Evolutionary conservation across 345 rosid species (phyloP).

Genomic region (Turnera subulata): DNA sequence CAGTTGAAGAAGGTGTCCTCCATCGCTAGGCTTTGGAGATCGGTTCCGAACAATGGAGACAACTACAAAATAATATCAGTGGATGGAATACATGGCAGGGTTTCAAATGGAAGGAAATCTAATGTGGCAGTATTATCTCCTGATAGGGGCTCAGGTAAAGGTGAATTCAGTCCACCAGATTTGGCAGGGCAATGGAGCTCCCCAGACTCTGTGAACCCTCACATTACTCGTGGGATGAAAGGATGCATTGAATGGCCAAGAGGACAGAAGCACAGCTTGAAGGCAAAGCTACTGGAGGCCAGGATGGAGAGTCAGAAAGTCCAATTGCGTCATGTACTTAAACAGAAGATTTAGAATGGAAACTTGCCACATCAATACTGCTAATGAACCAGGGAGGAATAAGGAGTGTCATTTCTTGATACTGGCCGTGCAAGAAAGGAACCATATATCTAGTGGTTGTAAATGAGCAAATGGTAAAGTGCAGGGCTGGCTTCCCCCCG

Average conservation of each 20-base stretch:
- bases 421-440: not conserved
- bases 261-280: conserved; percentile 76
- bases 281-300: conserved; percentile 91
- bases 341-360: conserved; percentile 75
- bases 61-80: conserved; percentile 62
- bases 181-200: conserved; percentile 76
- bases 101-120: conserved; percentile 71
- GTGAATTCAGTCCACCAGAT: conserved; percentile 56
- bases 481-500: no score
- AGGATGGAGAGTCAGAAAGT: conserved; percentile 78
- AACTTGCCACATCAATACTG: no score
- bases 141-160: conserved; percentile 60
- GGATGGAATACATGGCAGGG: conserved; percentile 59
- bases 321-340: conserved; percentile 80
- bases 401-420: no score
- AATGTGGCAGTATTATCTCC: conserved; percentile 54
- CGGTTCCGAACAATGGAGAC: conserved; percentile 54
- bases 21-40: conserved; percentile 72
- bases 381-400: no score
- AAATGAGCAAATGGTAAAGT: no score
- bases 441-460: not conserved
- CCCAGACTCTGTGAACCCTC: conserved; percentile 65
- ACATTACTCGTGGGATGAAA: conserved; percentile 73
- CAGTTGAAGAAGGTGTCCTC: conserved; percentile 63
- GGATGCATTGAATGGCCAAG: conserved; percentile 99